phyloP scores from a whole-genome alignment of 1,284 basidiomycete species.

The Cryptococcus sp. region DNA sequence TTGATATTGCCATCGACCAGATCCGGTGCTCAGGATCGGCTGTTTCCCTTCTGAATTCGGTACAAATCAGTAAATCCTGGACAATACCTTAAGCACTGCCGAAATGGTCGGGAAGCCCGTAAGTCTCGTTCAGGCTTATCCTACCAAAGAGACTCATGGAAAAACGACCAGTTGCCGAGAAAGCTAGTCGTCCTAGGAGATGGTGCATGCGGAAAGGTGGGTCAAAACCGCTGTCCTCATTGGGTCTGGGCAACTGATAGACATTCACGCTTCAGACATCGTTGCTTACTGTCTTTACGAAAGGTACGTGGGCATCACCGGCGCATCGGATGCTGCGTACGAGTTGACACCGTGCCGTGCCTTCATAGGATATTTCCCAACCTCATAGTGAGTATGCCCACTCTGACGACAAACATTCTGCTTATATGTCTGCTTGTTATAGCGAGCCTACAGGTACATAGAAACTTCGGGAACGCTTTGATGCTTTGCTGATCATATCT shows the following conservation, averaged over 20 bases:
- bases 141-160: too few relatives aligned
- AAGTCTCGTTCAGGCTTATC: neutral
- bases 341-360: slow-evolving; percentile 6
- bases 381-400: slow-evolving; percentile 33
- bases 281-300: slow-evolving; percentile 54
- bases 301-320: slow-evolving; percentile 28
- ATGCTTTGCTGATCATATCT: slow-evolving; percentile 14
- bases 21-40: too few relatives aligned
- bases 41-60: too few relatives aligned
- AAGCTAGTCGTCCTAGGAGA: slow-evolving; percentile 86
- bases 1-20: too few relatives aligned
- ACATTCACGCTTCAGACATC: slow-evolving; percentile 66
- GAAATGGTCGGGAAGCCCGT: neutral
- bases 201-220: slow-evolving; percentile 76
- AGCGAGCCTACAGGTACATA: slow-evolving; percentile 74
- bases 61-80: too few relatives aligned
- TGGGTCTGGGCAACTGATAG: slow-evolving; percentile 6
- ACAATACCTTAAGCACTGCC: neutral
- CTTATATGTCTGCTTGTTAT: neutral
- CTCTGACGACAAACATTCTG: neutral
- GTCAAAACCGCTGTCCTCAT: neutral
- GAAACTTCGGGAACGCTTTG: neutral
- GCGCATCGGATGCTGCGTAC: neutral
- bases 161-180: slow-evolving; percentile 56
- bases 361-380: slow-evolving; percentile 45